Conservation (phyloP, 1,139 yeast genomes). For the Zygosaccharomyces pseudobailii region DNA sequence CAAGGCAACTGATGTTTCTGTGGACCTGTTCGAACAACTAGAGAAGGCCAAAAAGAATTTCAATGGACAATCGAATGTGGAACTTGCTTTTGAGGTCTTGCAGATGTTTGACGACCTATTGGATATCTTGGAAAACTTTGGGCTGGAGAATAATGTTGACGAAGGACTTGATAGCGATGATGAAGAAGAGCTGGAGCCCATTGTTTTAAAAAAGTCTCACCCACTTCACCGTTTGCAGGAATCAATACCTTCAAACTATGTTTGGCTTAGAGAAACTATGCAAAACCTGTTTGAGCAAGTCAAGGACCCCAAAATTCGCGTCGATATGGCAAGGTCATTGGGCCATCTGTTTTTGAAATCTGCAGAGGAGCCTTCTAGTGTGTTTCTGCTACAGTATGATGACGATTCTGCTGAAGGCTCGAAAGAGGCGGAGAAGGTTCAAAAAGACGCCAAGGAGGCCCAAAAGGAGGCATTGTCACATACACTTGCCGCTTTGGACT, state of each 20-base stretch:
- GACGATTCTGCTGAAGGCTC: conserved; percentile 19
- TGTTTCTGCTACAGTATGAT: conserved; percentile 56
- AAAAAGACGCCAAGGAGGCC: conserved; percentile 38
- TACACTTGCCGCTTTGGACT: conserved; percentile 52
- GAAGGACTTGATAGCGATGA: conserved; percentile 51
- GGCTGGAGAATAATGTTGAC: conserved; percentile 43
- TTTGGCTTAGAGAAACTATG: conserved; percentile 56
- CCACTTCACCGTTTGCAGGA: conserved; percentile 46
- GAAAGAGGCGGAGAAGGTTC: conserved; percentile 15
- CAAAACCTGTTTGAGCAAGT: conserved; percentile 36
- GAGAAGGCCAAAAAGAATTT: conserved; percentile 24
- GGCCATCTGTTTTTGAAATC: conserved; percentile 62
- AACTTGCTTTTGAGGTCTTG: conserved; percentile 44
- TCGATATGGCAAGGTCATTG: conserved; percentile 43
- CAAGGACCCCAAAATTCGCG: conserved; percentile 30
- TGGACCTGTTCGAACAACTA: conserved; percentile 34
- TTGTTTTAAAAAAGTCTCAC: conserved; percentile 44
- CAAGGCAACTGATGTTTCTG: conserved; percentile 32
- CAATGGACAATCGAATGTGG: conserved; percentile 13
- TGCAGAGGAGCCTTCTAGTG: conserved; percentile 56
- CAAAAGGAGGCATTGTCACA: conserved; percentile 47
- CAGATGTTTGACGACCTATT: conserved; percentile 58
- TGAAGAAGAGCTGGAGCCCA: conserved; percentile 38
- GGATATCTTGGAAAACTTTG: conserved; percentile 63
- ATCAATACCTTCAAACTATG: conserved; percentile 35